phyloP scores from a whole-genome alignment of 163 green algal genomes.

The Chlamydomonas reinhardtii region DNA sequence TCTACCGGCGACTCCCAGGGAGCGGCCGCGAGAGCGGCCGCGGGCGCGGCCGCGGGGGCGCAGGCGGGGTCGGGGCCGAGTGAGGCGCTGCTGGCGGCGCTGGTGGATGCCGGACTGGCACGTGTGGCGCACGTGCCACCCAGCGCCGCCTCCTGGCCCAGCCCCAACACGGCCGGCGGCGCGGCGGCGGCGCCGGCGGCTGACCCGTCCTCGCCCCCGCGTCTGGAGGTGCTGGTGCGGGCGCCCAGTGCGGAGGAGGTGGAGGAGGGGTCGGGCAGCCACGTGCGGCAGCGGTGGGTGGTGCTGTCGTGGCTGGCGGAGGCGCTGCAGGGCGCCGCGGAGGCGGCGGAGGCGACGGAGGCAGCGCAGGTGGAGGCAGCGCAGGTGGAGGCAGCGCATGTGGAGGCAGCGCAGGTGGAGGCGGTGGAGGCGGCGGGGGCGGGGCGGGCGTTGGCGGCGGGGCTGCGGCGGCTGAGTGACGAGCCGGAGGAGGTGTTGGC shows the following conservation, averaged over 20 bases:
- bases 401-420: no score
- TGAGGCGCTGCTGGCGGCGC: no score
- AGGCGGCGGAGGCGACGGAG: neutral
- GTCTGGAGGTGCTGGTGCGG: slow-evolving; percentile 20
- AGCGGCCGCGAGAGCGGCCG: no score
- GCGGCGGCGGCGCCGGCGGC: neutral
- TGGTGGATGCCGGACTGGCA: no score
- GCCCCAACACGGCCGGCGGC: neutral
- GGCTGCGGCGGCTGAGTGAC: neutral
- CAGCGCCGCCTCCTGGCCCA: no score
- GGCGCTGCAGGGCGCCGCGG: neutral
- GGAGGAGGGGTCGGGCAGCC: neutral
- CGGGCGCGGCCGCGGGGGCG: no score
- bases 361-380: no score
- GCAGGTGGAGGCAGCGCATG: no score
- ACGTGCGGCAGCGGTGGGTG: slow-evolving; percentile 21
- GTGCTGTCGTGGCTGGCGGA: slow-evolving; percentile 11
- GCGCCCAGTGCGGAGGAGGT: neutral
- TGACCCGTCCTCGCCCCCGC: neutral
- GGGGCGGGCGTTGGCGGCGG: neutral
- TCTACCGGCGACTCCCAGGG: no score
- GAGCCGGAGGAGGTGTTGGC: neutral
- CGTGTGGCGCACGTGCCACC: neutral
- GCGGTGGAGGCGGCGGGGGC: neutral
- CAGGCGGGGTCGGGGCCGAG: no score